These are phyloP conservation scores for Nigrospora oryzae DNA, from an alignment of 2,329 filamentous ascomycete species.

Conservation along the genomic window DNA sequence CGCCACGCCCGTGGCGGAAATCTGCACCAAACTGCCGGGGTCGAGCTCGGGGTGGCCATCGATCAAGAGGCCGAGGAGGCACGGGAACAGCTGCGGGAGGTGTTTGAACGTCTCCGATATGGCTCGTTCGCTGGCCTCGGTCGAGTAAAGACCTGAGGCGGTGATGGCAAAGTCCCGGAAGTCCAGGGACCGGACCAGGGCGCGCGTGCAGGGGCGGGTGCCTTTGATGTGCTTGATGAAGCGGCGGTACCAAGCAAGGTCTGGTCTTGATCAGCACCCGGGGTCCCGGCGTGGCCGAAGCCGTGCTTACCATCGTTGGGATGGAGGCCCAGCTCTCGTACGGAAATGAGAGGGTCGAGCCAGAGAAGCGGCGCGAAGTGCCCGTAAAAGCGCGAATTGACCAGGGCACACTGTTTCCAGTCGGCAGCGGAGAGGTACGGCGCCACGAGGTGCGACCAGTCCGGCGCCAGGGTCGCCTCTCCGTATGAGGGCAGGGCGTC, in stretches of 20 bases:
- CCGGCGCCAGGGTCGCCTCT: slow-evolving; percentile 33
- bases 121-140: slow-evolving; percentile 24
- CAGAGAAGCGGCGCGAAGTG: slow-evolving; percentile 45
- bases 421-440: slow-evolving; percentile 32
- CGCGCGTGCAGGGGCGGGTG: slow-evolving; percentile 28
- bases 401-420: slow-evolving; percentile 38
- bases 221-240: slow-evolving; percentile 32
- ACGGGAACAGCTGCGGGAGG: slow-evolving; percentile 31
- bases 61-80: slow-evolving; percentile 35
- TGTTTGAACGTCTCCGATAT: slow-evolving; percentile 30
- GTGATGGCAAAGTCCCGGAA: slow-evolving; percentile 32
- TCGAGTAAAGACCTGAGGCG: slow-evolving; percentile 30
- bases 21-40: slow-evolving; percentile 24
- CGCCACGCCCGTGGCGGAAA: neutral
- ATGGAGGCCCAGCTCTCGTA: slow-evolving; percentile 29
- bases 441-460: slow-evolving; percentile 42
- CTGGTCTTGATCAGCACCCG: slow-evolving; percentile 21
- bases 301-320: slow-evolving; percentile 34
- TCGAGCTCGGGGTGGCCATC: slow-evolving; percentile 38
- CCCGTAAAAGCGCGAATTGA: slow-evolving; percentile 35
- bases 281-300: neutral
- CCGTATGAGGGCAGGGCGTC: slow-evolving; percentile 42
- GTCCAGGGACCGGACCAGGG: slow-evolving; percentile 38
- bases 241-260: slow-evolving; percentile 37
- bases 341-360: slow-evolving; percentile 36